Percentiles rank a stretch among this genome's conserved stretches.
Conservation (phyloP, 768 basidiomycete genomes). For the Lentinula raphanica region DNA sequence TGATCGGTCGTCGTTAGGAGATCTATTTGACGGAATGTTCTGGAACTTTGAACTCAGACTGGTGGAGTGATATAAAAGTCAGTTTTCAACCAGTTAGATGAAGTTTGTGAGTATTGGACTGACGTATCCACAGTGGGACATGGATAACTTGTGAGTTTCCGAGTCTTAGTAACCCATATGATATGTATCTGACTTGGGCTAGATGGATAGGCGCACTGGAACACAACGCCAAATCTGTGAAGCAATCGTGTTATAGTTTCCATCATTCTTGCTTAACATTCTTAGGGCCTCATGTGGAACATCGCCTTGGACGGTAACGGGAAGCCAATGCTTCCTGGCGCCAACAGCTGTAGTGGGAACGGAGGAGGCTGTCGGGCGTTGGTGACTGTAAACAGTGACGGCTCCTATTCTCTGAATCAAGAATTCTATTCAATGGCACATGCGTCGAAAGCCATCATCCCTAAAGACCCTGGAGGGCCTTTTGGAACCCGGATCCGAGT, state of each 20-base stretch:
- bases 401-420: not conserved
- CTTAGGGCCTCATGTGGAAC: conserved; percentile 45
- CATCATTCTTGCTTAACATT: conserved; percentile 17
- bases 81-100: conserved; percentile 4
- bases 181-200: not conserved
- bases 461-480: conserved; percentile 40
- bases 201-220: conserved; percentile 35
- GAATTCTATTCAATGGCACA: conserved; percentile 39
- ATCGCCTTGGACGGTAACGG: conserved; percentile 40
- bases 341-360: not conserved
- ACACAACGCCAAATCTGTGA: conserved; percentile 24
- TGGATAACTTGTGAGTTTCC: conserved; percentile 39
- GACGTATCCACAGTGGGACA: conserved; percentile 35
- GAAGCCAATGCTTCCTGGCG: conserved; percentile 18
- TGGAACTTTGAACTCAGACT: conserved; percentile 40
- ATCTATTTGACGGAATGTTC: conserved; percentile 36
- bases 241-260: not conserved
- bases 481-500: conserved; percentile 31
- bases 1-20: not conserved
- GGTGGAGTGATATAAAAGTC: conserved; percentile 55
- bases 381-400: conserved; percentile 19
- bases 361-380: conserved; percentile 1
- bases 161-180: not conserved
- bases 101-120: not conserved
- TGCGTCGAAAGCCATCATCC: conserved; percentile 44